Evolutionary conservation across 495 filamentous ascomycete genomes (phyloP).

Genomic region (Neurospora pannonica): DNA sequence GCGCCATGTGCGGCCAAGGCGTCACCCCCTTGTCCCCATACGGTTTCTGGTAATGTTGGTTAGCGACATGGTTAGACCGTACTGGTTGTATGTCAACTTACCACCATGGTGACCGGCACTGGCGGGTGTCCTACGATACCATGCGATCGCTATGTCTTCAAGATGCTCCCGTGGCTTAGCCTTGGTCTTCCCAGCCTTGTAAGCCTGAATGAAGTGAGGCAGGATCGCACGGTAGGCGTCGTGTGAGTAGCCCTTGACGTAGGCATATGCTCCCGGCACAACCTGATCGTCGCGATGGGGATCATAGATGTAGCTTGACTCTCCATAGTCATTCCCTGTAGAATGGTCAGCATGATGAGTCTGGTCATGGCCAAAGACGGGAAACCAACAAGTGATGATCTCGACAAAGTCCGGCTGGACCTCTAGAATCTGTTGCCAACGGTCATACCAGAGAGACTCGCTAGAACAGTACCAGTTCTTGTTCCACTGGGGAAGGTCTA

Average conservation of each 20-base stretch:
- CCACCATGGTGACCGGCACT: slow-evolving; percentile 23
- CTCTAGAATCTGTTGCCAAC: slow-evolving; percentile 60
- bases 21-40: slow-evolving; percentile 37
- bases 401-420: slow-evolving; percentile 57
- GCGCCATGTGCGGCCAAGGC: slow-evolving; percentile 29
- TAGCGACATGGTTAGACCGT: no score
- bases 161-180: slow-evolving; percentile 25
- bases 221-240: slow-evolving; percentile 39
- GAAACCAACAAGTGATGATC: slow-evolving; percentile 35
- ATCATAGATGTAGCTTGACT: slow-evolving; percentile 65
- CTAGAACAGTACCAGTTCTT: slow-evolving; percentile 71
- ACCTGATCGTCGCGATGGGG: slow-evolving; percentile 37
- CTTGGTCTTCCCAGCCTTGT: slow-evolving; percentile 43
- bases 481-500: slow-evolving; percentile 53
- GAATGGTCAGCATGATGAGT: slow-evolving; percentile 7
- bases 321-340: slow-evolving; percentile 70
- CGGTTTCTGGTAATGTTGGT: slow-evolving; percentile 18
- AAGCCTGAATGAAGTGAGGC: slow-evolving; percentile 56
- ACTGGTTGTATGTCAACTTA: no score
- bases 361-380: not conserved
- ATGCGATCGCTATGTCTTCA: slow-evolving; percentile 44
- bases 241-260: slow-evolving; percentile 35
- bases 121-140: slow-evolving; percentile 51
- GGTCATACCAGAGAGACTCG: slow-evolving; percentile 63
- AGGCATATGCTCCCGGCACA: slow-evolving; percentile 39